Base-by-base conservation (phyloP, 805 yeast species). In the Candida argentea region DNA sequence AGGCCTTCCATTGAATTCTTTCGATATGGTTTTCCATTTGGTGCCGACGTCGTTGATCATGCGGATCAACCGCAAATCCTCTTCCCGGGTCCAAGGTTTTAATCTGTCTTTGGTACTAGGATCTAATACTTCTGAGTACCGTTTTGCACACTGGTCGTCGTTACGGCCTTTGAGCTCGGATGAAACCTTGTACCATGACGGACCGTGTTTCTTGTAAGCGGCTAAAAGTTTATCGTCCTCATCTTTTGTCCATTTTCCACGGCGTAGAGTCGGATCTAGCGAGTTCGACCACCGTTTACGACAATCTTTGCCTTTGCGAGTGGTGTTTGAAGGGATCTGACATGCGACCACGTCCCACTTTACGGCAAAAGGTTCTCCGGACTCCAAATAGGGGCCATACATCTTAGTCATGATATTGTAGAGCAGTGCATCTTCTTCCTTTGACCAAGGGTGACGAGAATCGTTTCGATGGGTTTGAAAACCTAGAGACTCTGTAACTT, bases 61-160 rank as follows among this genome's bases (percentile, higher is more conserved):
- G 25, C 65, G 62, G n/a, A 85, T 72, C 29, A 87, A 57, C 33
- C 57, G 52, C 22, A 80, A 52, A 48, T 87, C 96, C 48, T 87
- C 95, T 6, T 73, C 82, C 16, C 65, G 43, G 1, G 73, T 59
- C 97, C 97, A 87, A 3, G 79, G 76, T 40, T 84, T 67, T 25
- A 85, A 60, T 31, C 95, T 56, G 39, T 80, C 85, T 34, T 74
- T 73, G 6, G 86, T 80, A 16, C 61, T 65, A 5, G 96, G 95
- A 42, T 84, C 91, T 33, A 87, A 52, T 2, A 85, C 95, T 44
- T 87, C 96, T 10, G 77, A 73, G 48, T 83, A 87, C 42, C 96
- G 60, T 46, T 87, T 87, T 2, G 94, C 83, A 59, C 97, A 87
- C 57, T 87, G 96, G 51, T 86, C 95, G 44, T 86, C 95, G 1